These are phyloP conservation scores for Plectosphaerella plurivora DNA, from an alignment of 2,329 filamentous ascomycete species.

Conservation along the genomic window DNA sequence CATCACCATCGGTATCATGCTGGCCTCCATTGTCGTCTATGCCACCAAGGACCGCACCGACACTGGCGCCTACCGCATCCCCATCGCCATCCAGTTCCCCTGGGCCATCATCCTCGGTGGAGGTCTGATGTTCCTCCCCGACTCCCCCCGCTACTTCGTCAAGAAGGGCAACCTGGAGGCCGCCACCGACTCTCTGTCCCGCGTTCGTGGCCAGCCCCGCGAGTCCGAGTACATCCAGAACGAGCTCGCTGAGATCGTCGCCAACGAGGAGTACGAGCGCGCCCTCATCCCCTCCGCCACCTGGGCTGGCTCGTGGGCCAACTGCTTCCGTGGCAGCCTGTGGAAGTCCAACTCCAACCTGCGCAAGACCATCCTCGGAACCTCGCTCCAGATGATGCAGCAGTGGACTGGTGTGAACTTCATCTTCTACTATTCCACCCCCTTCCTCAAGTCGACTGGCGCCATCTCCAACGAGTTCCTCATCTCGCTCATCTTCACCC, in stretches of 20 bases:
- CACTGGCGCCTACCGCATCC: conserved; percentile 72
- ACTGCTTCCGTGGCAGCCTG: conserved; percentile 63
- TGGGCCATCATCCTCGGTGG: conserved; percentile 72
- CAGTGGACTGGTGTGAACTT: conserved; percentile 87
- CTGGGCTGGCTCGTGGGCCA: conserved; percentile 66
- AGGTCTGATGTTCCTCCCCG: conserved; percentile 74
- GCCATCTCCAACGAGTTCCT: conserved; percentile 76
- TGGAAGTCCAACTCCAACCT: conserved; percentile 60
- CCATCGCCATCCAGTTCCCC: conserved; percentile 73
- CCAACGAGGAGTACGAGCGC: conserved; percentile 84
- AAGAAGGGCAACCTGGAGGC: conserved; percentile 66
- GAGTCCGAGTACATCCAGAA: conserved; percentile 72
- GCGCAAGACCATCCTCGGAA: conserved; percentile 67
- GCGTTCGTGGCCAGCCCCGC: conserved; percentile 68
- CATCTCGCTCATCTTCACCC: conserved; percentile 78
- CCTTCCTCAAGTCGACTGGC: conserved; percentile 76
- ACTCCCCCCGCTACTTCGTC: conserved; percentile 82
- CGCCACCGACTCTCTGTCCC: conserved; percentile 58
- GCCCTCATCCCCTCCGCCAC: conserved; percentile 59
- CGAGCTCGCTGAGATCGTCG: conserved; percentile 80
- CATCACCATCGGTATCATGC: conserved; percentile 72
- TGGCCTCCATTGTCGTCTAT: conserved; percentile 73
- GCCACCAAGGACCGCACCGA: conserved; percentile 58
- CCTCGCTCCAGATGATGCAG: conserved; percentile 76
- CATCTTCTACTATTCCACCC: conserved; percentile 83